Base-by-base conservation (phyloP, 2,329 filamentous ascomycete species). In the Capronia coronata region DNA sequence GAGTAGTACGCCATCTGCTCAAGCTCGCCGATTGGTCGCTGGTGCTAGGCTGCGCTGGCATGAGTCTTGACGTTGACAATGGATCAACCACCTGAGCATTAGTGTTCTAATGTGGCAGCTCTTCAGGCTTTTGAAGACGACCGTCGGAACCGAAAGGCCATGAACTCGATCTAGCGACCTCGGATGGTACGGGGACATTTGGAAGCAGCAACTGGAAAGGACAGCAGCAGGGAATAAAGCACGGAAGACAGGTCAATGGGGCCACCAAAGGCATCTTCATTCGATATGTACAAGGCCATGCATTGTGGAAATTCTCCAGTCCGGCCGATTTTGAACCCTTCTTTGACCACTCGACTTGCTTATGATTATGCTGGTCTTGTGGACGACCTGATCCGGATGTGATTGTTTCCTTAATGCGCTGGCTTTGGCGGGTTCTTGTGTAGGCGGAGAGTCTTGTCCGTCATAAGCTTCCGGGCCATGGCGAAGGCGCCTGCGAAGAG, bases 401-500 rank as follows among this genome's bases (percentile, higher is more conserved):
- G 16, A 16, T 14, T n/a, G 38, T 19, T 56, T 66, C 65, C 63
- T 70, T 64, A 48, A 67, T 68, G 47, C 32, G 38, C 38, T 19
- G 44, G 37, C 41, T 56, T 56, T 13, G 46, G 48, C 6, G 45
- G 22, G 10, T 45, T 51, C 68, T 75, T 77, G 72, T 87, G 83
- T 62, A 97, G 82, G 68, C 93, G 88, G 64, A 98, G 85, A 64
- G 86, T 94, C 80, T 91, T 91, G 78, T 98, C 93, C 63, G 84
- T 82, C 57, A 80, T 68, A 67, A 98, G 80, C 76, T 97, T 96
- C 68, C 84, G 83, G 67, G 71, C 67, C 72, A 85, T 75, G 52
- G 90, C 93, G 79, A 94, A 97, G 68, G 75, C 69, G 63, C 86
- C 93, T 62, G 88, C 88, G 66, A 76, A 71, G 60, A 97, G 68